phyloP scores from a whole-genome alignment of 352 stramenopile species.

The Stramenopiles sp. region DNA sequence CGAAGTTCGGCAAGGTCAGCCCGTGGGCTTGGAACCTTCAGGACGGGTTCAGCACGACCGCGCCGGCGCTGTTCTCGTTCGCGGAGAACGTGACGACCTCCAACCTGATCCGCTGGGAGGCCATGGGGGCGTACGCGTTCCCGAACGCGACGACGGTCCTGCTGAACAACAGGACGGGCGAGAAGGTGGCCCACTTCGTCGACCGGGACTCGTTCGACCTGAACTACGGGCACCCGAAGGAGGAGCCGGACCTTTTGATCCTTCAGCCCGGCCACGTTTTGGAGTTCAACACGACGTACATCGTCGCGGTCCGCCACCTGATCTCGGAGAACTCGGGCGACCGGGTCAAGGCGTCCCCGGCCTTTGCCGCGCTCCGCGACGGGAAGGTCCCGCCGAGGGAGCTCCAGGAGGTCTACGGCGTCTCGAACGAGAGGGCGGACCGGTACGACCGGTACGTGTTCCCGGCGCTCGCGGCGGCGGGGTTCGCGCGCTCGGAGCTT shows the following conservation, averaged over 20 bases:
- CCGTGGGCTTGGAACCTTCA: constrained; percentile 11
- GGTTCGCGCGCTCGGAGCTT: not conserved
- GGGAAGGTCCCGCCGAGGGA: not conserved
- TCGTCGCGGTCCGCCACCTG: constrained; percentile 11
- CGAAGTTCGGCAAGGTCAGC: no score
- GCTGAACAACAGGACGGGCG: constrained; percentile 5
- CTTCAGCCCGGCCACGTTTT: no score
- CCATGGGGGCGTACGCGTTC: not conserved
- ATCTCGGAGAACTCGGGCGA: not conserved
- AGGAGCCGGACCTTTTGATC: no score
- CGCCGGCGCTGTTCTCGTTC: not conserved
- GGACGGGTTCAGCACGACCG: not conserved
- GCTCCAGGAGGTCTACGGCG: no score
- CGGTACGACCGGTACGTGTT: constrained; percentile 10
- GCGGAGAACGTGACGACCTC: not conserved
- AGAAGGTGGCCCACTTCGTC: constrained; percentile 14
- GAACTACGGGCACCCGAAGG: not conserved
- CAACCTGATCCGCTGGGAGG: constrained; percentile 8
- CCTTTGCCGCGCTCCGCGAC: not conserved
- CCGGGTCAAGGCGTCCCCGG: constrained; percentile 3
- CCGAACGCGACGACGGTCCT: not conserved
- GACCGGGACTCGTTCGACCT: constrained; percentile 7
- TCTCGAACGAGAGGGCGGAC: not conserved
- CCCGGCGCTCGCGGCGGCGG: not conserved
- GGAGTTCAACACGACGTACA: not conserved